Evolutionary conservation across 1,139 yeast species (phyloP).

Genomic region (Chernovozyma aurita): DNA sequence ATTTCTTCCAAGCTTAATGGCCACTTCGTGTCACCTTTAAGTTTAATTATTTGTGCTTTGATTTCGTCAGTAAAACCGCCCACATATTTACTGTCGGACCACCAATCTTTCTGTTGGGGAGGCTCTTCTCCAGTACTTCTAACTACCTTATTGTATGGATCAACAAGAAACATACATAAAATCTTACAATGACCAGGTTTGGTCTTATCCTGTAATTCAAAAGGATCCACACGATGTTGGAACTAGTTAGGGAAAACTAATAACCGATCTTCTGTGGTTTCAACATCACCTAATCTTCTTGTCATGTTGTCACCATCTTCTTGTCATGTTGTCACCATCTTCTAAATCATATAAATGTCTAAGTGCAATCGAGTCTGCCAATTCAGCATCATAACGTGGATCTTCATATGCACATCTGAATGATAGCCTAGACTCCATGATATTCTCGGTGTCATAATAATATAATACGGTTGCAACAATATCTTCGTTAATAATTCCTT

Average conservation of each 20-base stretch:
- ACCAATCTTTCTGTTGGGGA: slow-evolving; percentile 15
- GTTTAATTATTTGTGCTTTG: neutral
- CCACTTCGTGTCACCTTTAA: slow-evolving; percentile 10
- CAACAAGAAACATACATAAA: slow-evolving; percentile 37
- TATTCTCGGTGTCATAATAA: slow-evolving; percentile 40
- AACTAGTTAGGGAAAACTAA: slow-evolving; percentile 36
- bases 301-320: slow-evolving; percentile 23
- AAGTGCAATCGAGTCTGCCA: slow-evolving; percentile 26
- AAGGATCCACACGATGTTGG: slow-evolving; percentile 40
- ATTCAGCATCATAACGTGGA: slow-evolving; percentile 36
- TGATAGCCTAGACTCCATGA: slow-evolving; percentile 29
- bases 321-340: slow-evolving; percentile 25
- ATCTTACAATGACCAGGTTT: slow-evolving; percentile 38
- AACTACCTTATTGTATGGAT: slow-evolving; percentile 30
- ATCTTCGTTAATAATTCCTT: slow-evolving; percentile 40
- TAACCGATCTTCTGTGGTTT: slow-evolving; percentile 23
- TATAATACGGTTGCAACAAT: slow-evolving; percentile 40
- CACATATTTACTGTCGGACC: slow-evolving; percentile 3
- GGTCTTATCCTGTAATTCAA: slow-evolving; percentile 29
- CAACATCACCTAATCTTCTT: slow-evolving; percentile 21
- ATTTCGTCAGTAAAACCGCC: slow-evolving; percentile 10
- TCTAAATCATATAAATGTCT: slow-evolving; percentile 20
- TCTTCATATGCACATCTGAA: slow-evolving; percentile 31
- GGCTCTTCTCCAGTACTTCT: slow-evolving; percentile 31
- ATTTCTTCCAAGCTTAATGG: slow-evolving; percentile 10